These are phyloP conservation scores for Hura crepitans DNA, from an alignment of 441 rosid genomes.

Conservation along the genomic window DNA sequence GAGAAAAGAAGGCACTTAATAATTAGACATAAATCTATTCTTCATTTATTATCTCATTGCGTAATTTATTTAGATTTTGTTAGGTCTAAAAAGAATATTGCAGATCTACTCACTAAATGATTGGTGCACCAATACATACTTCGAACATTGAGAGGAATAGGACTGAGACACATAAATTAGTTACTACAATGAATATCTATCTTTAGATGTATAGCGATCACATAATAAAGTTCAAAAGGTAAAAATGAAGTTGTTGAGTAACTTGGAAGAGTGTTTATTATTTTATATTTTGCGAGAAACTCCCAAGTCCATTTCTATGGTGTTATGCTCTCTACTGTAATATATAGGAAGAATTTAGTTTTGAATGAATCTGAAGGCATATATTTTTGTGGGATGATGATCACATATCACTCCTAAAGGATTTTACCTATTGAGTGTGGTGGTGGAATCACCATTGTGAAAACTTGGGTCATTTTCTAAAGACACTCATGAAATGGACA, in stretches of 20 bases:
- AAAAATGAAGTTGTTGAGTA: neutral
- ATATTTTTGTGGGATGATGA: neutral
- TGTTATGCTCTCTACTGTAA: neutral
- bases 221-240: neutral
- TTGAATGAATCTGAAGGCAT: neutral
- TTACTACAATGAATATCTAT: too few species aligned
- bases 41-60: too few species aligned
- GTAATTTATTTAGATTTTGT: neutral
- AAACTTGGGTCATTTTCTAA: neutral
- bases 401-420: neutral
- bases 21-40: too few species aligned
- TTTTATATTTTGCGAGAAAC: neutral
- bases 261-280: neutral
- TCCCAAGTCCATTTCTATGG: neutral
- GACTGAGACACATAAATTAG: neutral
- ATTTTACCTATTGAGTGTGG: neutral
- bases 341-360: neutral
- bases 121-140: too few species aligned
- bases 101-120: neutral
- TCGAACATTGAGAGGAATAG: neutral
- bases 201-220: too few species aligned
- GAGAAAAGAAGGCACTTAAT: too few species aligned
- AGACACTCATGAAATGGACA: neutral
- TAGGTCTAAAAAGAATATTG: neutral
- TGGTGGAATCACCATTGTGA: neutral